Conservation (phyloP, 345 rosid genomes). For the Draba incana region DNA sequence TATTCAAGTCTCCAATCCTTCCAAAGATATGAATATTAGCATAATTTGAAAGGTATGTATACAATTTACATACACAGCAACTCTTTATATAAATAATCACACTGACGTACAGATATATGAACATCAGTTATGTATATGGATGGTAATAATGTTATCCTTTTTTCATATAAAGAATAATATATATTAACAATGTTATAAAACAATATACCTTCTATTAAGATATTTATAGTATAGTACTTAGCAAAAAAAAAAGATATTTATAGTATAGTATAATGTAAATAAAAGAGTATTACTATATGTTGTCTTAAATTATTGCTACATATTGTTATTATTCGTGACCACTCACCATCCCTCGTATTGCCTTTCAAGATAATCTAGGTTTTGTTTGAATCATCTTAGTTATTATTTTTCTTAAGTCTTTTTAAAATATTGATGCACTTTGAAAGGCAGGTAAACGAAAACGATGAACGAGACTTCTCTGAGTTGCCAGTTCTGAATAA, state of each 20-base stretch:
- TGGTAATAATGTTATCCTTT: not conserved
- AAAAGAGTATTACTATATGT: not conserved
- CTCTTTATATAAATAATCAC: conserved; percentile 1
- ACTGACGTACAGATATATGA: not conserved
- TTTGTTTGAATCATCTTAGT: not conserved
- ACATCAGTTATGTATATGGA: conserved; percentile 9
- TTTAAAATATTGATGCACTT: not conserved
- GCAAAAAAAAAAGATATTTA: too few species aligned
- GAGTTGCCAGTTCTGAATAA: conserved; percentile 10
- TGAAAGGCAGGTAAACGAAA: conserved; percentile 4
- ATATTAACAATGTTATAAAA: too few species aligned
- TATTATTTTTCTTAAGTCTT: not conserved
- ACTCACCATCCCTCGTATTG: not conserved
- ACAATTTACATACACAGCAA: not conserved
- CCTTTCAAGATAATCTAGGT: not conserved
- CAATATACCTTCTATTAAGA: not conserved
- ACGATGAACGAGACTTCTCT: conserved; percentile 14
- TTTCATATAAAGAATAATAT: too few species aligned
- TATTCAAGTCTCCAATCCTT: not conserved
- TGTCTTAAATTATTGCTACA: not conserved
- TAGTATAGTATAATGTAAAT: not conserved
- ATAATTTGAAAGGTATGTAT: conserved; percentile 28
- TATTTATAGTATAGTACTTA: not conserved
- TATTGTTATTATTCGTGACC: not conserved
- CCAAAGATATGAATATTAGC: not conserved